Percentiles rank a stretch among this genome's conserved stretches.
Evolutionary conservation across 495 filamentous ascomycete species (phyloP).

Genomic region (Platismatia glauca): DNA sequence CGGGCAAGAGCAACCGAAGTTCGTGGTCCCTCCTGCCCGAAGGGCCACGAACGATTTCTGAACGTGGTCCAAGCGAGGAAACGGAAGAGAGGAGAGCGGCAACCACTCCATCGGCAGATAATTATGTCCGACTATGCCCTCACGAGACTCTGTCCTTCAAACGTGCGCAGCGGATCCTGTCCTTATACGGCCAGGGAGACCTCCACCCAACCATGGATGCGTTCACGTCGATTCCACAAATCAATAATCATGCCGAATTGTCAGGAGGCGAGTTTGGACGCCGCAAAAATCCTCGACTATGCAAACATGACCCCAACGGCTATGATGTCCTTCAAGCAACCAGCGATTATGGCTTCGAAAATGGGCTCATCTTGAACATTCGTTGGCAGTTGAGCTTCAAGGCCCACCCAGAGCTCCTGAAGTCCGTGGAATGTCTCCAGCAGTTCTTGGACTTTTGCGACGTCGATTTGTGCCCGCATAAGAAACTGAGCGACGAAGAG

Average conservation of each 20-base stretch:
- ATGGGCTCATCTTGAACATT: not conserved
- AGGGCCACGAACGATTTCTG: not conserved
- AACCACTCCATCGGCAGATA: not conserved
- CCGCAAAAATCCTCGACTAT: not conserved
- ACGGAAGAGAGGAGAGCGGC: not conserved
- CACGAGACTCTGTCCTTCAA: slow-evolving; percentile 2
- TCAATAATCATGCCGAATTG: not conserved
- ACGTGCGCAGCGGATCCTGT: not conserved
- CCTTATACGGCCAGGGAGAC: slow-evolving; percentile 1
- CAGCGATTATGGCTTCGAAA: not conserved
- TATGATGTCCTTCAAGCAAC: slow-evolving; percentile 5
- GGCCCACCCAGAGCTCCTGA: not conserved
- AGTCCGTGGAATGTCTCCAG: not conserved
- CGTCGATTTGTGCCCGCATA: not conserved
- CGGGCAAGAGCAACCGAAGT: not conserved
- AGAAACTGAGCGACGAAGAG: not conserved
- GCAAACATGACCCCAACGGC: not conserved
- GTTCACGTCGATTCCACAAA: not conserved
- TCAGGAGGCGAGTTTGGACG: slow-evolving; percentile 1
- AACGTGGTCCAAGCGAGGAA: not conserved
- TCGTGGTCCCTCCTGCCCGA: not conserved
- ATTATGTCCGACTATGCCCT: not conserved
- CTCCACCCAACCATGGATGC: not conserved
- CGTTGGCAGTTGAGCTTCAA: not conserved
- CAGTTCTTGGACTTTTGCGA: not conserved